A percentile compares a stretch with the other conserved stretches of the same genome.
These are phyloP conservation scores for Candida golubevii DNA, from an alignment of 805 yeast species.

Conservation along the genomic window DNA sequence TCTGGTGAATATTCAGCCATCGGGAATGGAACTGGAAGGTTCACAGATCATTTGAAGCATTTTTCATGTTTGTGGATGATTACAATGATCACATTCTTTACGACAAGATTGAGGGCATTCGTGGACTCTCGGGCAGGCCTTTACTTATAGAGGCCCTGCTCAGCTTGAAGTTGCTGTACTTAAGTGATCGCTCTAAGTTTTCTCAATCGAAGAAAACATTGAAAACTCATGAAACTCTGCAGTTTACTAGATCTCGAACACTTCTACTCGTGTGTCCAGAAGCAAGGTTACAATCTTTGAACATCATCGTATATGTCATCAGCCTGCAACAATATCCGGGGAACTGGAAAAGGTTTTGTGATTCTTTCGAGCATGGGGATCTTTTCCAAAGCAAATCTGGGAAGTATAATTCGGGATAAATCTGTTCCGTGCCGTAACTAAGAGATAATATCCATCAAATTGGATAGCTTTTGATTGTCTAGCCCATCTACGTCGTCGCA, in stretches of 20 bases:
- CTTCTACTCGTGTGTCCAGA: constrained; percentile 76
- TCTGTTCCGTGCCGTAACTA: constrained; percentile 93
- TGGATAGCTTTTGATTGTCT: constrained; percentile 85
- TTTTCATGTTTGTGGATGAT: constrained; percentile 73
- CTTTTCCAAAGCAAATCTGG: constrained; percentile 91
- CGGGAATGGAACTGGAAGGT: constrained; percentile 72
- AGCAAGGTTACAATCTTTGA: constrained; percentile 79
- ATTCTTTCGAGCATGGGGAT: constrained; percentile 95
- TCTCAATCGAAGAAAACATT: too few relatives aligned
- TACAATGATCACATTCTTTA: constrained; percentile 67
- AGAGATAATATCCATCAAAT: constrained; percentile 79
- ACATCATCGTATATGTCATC: constrained; percentile 53
- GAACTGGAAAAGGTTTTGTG: constrained; percentile 77
- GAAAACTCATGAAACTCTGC: too few relatives aligned
- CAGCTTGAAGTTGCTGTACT: too few relatives aligned
- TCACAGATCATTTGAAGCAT: constrained; percentile 65
- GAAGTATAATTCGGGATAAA: constrained; percentile 83
- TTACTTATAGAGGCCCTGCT: too few relatives aligned
- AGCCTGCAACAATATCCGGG: constrained; percentile 69
- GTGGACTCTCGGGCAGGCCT: too few relatives aligned
- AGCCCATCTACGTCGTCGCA: constrained; percentile 79
- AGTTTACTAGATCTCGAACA: too few relatives aligned
- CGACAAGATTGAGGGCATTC: constrained; percentile 49
- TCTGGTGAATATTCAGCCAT: constrained; percentile 63
- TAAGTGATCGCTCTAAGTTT: too few relatives aligned